Base-by-base conservation (phyloP, 2,329 filamentous ascomycete species). In the Colletotrichum musae region DNA sequence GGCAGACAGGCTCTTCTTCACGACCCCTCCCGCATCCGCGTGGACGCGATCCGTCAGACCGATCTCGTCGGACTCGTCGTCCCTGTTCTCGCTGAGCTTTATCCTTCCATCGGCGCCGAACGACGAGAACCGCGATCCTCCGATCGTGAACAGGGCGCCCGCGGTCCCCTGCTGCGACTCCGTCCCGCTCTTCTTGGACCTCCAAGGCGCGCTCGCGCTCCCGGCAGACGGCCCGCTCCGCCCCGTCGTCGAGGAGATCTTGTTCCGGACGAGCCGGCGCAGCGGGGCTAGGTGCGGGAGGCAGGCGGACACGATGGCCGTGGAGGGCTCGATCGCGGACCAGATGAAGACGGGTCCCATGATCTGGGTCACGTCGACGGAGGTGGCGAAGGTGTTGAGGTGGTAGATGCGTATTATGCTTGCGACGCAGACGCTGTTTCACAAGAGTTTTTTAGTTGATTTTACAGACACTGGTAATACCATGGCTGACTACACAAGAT, bases 261-360 rank as follows among this genome's bases (percentile, higher is more conserved):
- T 66, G 12, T 61, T 15, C 0, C 43, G 43, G 10, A 70, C 57
- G 50, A 66, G 43, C 2, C 47, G 51, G 6, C 67, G 54, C 4
- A 78, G 58, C 16, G 78, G 79, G 1, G 79, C 75, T 3, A 82
- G 72, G 28, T 80, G 80, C 0, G 80, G 80, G 16, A 83, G 76
- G 68, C 79, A 81, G 43, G 80, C 76, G 65, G 80, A 82, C 10
- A 81, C 74, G 71, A 83, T 77, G 60, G 80, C 80, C 48, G 79
- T 75, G 58, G 80, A 79, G 71, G 80, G 78, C 67, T 83, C 81
- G 70, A 82, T 76, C 50, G 81, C 76, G 12, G 80, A 82, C 78
- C 80, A 82, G 72, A 78, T 78, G 21, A 78, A 71, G 21, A 72
- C 64, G 18, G 64, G 64, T 4, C 69, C 69, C 71, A 72, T 72